Conservation (phyloP, 2,329 filamentous ascomycete genomes). For the Neofusicoccum parvum region DNA sequence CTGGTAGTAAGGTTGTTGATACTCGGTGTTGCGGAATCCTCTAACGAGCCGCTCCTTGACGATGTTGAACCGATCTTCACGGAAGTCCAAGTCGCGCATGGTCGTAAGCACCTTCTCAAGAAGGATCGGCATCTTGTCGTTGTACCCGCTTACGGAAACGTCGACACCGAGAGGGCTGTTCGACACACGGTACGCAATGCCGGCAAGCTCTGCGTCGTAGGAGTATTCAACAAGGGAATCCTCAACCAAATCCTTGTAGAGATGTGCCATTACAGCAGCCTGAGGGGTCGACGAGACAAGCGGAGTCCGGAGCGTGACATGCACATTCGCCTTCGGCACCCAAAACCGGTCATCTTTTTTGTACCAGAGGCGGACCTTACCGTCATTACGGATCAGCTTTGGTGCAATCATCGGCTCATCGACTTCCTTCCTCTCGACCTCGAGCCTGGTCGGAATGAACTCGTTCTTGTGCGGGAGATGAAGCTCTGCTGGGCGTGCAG, state of each 20-base stretch:
- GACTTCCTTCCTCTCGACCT: conserved; percentile 94
- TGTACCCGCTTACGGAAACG: conserved; percentile 84
- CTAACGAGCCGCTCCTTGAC: conserved; percentile 82
- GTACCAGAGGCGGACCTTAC: conserved; percentile 82
- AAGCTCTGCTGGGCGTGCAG: conserved; percentile 67
- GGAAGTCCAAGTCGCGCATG: conserved; percentile 81
- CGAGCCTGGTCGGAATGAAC: conserved; percentile 90
- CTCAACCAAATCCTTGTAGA: conserved; percentile 84
- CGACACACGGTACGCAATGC: conserved; percentile 78
- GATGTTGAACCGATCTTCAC: conserved; percentile 85
- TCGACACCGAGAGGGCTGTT: conserved; percentile 74
- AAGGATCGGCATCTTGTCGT: conserved; percentile 90
- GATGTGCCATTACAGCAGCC: conserved; percentile 72
- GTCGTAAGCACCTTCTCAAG: conserved; percentile 84
- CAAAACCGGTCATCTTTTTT: conserved; percentile 99
- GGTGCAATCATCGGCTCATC: conserved; percentile 72
- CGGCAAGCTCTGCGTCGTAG: conserved; percentile 93
- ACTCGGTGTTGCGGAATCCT: conserved; percentile 82
- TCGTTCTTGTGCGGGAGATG: conserved; percentile 92
- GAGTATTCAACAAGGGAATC: conserved; percentile 92
- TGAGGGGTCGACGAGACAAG: conserved; percentile 78
- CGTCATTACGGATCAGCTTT: conserved; percentile 82
- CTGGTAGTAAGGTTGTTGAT: conserved; percentile 85
- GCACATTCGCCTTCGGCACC: conserved; percentile 91
- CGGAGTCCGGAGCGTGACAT: conserved; percentile 78